These are phyloP conservation scores for Microcera coccophila DNA, from an alignment of 2,329 filamentous ascomycete species.

Conservation along the genomic window DNA sequence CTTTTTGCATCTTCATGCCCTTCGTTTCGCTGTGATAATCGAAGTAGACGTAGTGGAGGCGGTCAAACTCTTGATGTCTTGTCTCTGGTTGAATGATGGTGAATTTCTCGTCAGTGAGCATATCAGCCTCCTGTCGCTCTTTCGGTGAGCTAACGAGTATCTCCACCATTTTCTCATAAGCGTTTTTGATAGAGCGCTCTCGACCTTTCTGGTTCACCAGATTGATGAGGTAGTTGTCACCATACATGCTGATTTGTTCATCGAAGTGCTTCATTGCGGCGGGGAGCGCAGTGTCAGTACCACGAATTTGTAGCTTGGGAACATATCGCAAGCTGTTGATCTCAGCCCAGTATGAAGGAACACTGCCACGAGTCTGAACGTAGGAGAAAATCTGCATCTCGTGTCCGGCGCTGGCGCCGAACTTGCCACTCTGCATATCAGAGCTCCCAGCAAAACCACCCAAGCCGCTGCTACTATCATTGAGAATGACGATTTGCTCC, in stretches of 20 bases:
- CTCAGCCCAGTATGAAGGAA: constrained; percentile 94
- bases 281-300: constrained; percentile 72
- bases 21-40: constrained; percentile 99
- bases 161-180: constrained; percentile 87
- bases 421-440: constrained; percentile 70
- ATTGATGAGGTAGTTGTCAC: constrained; percentile 96
- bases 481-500: constrained; percentile 85
- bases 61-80: constrained; percentile 64
- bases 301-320: constrained; percentile 82
- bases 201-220: constrained; percentile 94
- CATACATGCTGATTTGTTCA: constrained; percentile 89
- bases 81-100: constrained; percentile 66
- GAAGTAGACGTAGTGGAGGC: constrained; percentile 94
- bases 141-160: constrained; percentile 65
- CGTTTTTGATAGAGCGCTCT: constrained; percentile 83
- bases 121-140: constrained; percentile 63
- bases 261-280: constrained; percentile 85
- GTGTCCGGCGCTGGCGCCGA: constrained; percentile 54
- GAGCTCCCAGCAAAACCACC: constrained; percentile 76
- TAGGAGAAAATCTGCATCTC: constrained; percentile 91
- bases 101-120: constrained; percentile 72
- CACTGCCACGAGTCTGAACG: constrained; percentile 92
- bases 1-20: constrained; percentile 87
- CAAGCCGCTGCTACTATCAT: constrained; percentile 70
- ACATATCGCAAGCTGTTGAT: constrained; percentile 90